Conservation (phyloP, 2,329 filamentous ascomycete species). For the Trichoderma sp. region DNA sequence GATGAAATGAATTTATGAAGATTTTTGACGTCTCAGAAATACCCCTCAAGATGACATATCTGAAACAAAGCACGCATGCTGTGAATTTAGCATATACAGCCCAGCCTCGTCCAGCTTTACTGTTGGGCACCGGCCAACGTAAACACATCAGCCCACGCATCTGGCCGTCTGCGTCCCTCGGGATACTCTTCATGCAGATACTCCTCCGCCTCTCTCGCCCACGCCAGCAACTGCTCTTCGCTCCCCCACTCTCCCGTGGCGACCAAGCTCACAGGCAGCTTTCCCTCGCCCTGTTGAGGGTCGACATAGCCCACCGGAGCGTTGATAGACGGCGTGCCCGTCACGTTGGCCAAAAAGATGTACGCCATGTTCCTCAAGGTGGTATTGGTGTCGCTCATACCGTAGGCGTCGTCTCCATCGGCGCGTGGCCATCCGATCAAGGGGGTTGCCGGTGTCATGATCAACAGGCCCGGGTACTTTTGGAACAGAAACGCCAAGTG, state of each 20-base stretch:
- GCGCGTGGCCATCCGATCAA: conserved; percentile 72
- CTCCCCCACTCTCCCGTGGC: conserved; percentile 69
- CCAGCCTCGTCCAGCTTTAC: background rate
- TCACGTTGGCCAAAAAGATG: conserved; percentile 82
- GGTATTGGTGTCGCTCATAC: conserved; percentile 73
- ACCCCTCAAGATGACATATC: background rate
- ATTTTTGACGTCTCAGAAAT: background rate
- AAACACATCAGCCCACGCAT: conserved; percentile 63
- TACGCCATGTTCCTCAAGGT: conserved; percentile 83
- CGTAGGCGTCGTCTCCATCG: conserved; percentile 65
- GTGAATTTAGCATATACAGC: background rate
- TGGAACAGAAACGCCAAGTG: conserved; percentile 74
- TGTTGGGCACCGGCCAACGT: conserved; percentile 32
- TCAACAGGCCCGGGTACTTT: conserved; percentile 72
- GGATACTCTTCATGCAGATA: conserved; percentile 56
- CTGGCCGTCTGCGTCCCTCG: conserved; percentile 55
- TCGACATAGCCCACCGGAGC: conserved; percentile 75
- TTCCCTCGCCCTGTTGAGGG: conserved; percentile 59
- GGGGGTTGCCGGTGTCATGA: conserved; percentile 78
- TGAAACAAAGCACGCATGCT: background rate
- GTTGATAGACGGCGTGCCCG: conserved; percentile 74
- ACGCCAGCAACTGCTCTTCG: conserved; percentile 65
- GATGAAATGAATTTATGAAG: conserved; percentile 13
- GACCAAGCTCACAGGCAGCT: conserved; percentile 64
- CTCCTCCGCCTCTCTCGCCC: conserved; percentile 60